Conservation (phyloP, 2,329 filamentous ascomycete genomes). For the Metarhizium humberi region DNA sequence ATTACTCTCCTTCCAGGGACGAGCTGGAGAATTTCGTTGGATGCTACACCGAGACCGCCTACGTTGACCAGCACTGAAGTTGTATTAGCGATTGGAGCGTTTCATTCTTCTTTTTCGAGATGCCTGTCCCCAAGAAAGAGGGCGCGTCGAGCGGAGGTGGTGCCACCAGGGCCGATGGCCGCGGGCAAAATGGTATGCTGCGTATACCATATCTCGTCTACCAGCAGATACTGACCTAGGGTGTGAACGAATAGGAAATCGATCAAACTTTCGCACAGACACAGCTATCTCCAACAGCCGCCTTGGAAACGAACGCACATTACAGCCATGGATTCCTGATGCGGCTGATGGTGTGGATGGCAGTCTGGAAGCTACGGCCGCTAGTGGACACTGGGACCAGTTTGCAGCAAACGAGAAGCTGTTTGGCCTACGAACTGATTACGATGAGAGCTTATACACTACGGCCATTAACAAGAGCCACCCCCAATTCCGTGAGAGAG, state of each 20-base stretch:
- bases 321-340: slow-evolving; percentile 76
- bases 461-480: slow-evolving; percentile 79
- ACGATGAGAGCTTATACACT: slow-evolving; percentile 92
- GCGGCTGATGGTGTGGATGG: slow-evolving; percentile 52
- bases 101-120: slow-evolving; percentile 15
- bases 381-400: slow-evolving; percentile 69
- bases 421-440: slow-evolving; percentile 82
- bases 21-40: slow-evolving; percentile 1
- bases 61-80: slow-evolving; percentile 8
- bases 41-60: neutral
- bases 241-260: slow-evolving; percentile 41
- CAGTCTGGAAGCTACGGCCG: slow-evolving; percentile 56
- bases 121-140: slow-evolving; percentile 32
- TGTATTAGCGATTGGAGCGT: slow-evolving; percentile 11
- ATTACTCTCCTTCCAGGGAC: slow-evolving; percentile 6
- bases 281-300: slow-evolving; percentile 74
- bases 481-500: slow-evolving; percentile 69
- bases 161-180: slow-evolving; percentile 19
- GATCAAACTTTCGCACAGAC: slow-evolving; percentile 73
- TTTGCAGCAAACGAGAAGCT: slow-evolving; percentile 82
- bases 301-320: slow-evolving; percentile 58
- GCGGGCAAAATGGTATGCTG: slow-evolving; percentile 26
- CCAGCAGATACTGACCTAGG: neutral
- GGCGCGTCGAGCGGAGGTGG: slow-evolving; percentile 20
- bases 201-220: neutral